Base-by-base conservation (phyloP, 1,139 yeast species). In the Wickerhamomyces sp. region DNA sequence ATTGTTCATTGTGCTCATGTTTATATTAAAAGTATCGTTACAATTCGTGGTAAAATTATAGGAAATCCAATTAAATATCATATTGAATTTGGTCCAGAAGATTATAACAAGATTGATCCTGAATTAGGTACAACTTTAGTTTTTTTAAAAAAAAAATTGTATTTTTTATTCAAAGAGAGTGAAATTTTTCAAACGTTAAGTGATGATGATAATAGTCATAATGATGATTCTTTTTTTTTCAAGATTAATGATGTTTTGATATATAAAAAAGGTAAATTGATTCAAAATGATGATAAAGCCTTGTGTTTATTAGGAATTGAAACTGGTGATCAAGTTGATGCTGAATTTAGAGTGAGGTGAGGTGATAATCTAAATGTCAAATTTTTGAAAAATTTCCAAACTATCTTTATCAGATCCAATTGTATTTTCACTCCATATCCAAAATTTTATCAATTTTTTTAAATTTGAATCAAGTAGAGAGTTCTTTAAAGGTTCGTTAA, bases 1-100 rank as follows among this genome's bases (percentile, higher is more conserved):
- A 91, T 91, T 0, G 76, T 80, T 7, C 89, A 81, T 54, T 83
- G 88, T 59, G 88, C 91, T 1, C 87, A 81, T 55, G 66, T 81
- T 1, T 75, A 76, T 44, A 71, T 78, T 3, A 61, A 75, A 17
- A 62, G 80, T 30, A 70, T 75, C 37, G n/a, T n/a, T n/a, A n/a
- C n/a, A n/a, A n/a, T n/a, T n/a, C n/a, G n/a, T n/a, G n/a, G n/a
- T 6, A 32, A 40, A 22, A 33, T 44, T 43, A 26, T 59, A 24
- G 41, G 61, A 12, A 45, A 52, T 8, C 55, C 77, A 24, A 58
- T 80, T 17, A 67, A 63, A 30, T 83, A 78, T 50, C 84, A 82
- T 51, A 68, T 86, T 44, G 91, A 84, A 51, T 85, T 87, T 57
- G 74, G 86, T 29, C 88, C 89, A 0, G 93, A 82, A 45, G 96